Conservation (phyloP, 805 yeast genomes). For the Metschnikowia koreensis region DNA sequence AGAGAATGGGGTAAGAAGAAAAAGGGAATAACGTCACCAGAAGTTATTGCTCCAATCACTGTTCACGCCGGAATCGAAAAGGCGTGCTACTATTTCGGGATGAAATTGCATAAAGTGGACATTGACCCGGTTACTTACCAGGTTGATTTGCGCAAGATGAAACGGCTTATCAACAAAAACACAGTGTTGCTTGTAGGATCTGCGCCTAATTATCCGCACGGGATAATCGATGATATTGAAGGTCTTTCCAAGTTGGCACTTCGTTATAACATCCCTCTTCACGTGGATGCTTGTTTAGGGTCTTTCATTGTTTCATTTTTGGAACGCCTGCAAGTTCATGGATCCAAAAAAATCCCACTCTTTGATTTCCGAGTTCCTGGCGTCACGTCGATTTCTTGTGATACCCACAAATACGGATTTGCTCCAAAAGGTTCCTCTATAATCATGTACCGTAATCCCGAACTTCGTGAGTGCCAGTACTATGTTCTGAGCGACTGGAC, state of each 20-base stretch:
- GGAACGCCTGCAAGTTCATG: conserved; percentile 52
- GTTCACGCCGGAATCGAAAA: conserved; percentile 95
- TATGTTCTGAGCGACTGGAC: conserved; percentile 82
- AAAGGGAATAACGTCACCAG: conserved; percentile 66
- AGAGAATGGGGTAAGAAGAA: conserved; percentile 64
- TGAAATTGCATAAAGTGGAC: conserved; percentile 78
- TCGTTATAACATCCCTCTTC: conserved; percentile 76
- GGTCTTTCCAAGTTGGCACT: conserved; percentile 63
- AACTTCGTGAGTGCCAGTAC: conserved; percentile 77
- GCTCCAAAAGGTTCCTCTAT: conserved; percentile 97
- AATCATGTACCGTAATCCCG: conserved; percentile 76
- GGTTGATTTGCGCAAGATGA: conserved; percentile 64
- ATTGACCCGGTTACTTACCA: conserved; percentile 64
- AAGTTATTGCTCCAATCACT: conserved; percentile 84
- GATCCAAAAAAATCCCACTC: conserved; percentile 42
- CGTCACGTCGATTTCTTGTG: conserved; percentile 98
- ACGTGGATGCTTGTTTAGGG: conserved; percentile 95
- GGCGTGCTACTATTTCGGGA: conserved; percentile 87
- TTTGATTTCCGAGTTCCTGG: conserved; percentile 86
- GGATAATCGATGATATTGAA: conserved; percentile 87
- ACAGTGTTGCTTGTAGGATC: conserved; percentile 88
- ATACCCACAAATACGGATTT: conserved; percentile 98
- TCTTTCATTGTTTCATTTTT: conserved; percentile 85
- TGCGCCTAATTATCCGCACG: conserved; percentile 97
- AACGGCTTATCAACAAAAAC: conserved; percentile 65